These are phyloP conservation scores for Micromonas commoda DNA, from an alignment of 139 green algal genomes.

Conservation along the genomic window DNA sequence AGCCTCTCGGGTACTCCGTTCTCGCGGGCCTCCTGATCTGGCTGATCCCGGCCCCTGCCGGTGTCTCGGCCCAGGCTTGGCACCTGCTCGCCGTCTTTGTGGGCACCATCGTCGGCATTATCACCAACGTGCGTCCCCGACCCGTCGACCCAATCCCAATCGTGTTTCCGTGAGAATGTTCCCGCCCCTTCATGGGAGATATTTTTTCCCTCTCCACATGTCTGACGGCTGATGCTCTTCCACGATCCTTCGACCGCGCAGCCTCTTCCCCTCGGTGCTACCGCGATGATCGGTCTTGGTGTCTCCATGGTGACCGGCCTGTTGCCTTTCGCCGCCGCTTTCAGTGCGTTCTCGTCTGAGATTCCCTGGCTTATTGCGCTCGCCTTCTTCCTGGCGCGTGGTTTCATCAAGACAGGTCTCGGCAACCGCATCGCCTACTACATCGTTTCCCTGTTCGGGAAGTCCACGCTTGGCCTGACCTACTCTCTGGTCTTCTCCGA, in stretches of 20 bases:
- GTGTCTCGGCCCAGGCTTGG: constrained; percentile 55
- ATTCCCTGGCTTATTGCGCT: constrained; percentile 98
- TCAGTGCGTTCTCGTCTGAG: constrained; percentile 89
- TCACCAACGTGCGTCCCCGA: constrained; percentile 56
- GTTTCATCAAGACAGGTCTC: constrained; percentile 96
- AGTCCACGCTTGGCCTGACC: constrained; percentile 93
- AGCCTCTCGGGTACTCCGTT: constrained; percentile 78
- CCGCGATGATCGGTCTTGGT: constrained; percentile 92
- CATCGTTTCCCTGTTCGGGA: constrained; percentile 90
- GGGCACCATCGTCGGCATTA: constrained; percentile 72
- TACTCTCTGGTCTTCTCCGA: constrained; percentile 93
- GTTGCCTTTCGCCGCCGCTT: constrained; percentile 91
- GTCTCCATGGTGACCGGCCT: constrained; percentile 86
- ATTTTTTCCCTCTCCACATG: no score
- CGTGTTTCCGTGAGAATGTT: no score
- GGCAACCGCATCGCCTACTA: constrained; percentile 94
- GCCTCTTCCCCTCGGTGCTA: constrained; percentile 90
- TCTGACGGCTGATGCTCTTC: no score
- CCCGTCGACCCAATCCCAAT: no score
- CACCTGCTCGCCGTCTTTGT: constrained; percentile 93
- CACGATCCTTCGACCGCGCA: constrained; percentile 1
- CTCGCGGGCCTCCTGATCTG: constrained; percentile 63
- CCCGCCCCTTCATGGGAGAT: no score
- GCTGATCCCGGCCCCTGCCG: constrained; percentile 69
- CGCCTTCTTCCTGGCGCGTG: constrained; percentile 94